Evolutionary conservation across 2,329 filamentous ascomycete species (phyloP), one percentile per base, ranked within the genome.

Genomic region (Nectriaceae sp.): DNA sequence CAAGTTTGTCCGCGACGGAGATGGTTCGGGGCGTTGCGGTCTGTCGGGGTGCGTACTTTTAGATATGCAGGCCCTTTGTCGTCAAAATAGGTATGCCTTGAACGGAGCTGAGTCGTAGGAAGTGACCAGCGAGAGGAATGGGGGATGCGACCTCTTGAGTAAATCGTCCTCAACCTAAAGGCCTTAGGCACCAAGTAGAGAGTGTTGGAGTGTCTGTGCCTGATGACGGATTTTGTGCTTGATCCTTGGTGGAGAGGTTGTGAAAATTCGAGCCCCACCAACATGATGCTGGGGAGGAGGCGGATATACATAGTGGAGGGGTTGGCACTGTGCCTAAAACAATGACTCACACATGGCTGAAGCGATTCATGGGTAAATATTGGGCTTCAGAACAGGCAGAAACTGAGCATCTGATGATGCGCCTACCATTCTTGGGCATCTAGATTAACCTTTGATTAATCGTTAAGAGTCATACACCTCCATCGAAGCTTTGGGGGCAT

Each of bases 241-340:
- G 37, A 21, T 54, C 31, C 49, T 52, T 60, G 56, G 61, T 61
- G 61, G 55, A 61, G 61, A 60, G 65, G 61, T 63, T 65, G 63
- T 66, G 65, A 70, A 71, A 72, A 69, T 70, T 71, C 62, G 51
- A 60, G 65, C 69, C 70, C 70, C 70, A 70, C 69, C 63, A 67
- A 54, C 54, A 68, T 67, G 67, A 69, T 62, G 62, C 59, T 54
- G 61, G 53, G 33, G 40, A 24, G 31, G 49, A 48, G 18, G 18
- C 33, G 16, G 37, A 6, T 36, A 61, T 56, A 53, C 46, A 49
- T 49, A 40, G 42, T 63, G 58, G 61, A 64, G 61, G 62, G 62
- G 62, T 50, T 54, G 10, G 15, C 38, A 58, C 55, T 38, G 55
- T 58, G 55, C 38, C 33, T 6, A 19, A 19, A 6, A 6, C 33